phyloP scores from a whole-genome alignment of 495 filamentous ascomycete genomes.

The Aspergillus funiculosus region DNA sequence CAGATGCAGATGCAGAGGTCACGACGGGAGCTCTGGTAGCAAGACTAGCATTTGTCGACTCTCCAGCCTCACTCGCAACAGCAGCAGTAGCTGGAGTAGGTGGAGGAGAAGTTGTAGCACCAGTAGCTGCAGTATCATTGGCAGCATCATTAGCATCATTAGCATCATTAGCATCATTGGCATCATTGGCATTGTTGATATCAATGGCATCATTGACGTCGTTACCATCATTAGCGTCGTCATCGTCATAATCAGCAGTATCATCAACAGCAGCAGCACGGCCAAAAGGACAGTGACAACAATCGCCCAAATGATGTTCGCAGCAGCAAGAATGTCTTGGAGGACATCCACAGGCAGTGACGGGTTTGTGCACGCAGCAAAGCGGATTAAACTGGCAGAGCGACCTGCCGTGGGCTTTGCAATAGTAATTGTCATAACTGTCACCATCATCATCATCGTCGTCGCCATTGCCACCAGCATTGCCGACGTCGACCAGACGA shows the following conservation, averaged over 20 bases:
- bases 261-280: background rate
- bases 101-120: background rate
- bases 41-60: too few species aligned
- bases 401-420: conserved; percentile 6
- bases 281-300: conserved; percentile 13
- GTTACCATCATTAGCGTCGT: too few species aligned
- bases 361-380: conserved; percentile 18
- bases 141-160: too few species aligned
- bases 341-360: conserved; percentile 10
- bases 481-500: too few species aligned
- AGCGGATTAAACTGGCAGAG: conserved; percentile 13
- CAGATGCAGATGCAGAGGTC: background rate
- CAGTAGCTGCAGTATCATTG: background rate
- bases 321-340: conserved; percentile 19
- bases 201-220: too few species aligned
- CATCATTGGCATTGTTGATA: too few species aligned
- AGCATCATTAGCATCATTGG: too few species aligned
- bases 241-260: too few species aligned
- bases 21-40: background rate
- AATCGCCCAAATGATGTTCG: conserved; percentile 21
- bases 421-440: background rate
- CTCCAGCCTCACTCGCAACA: too few species aligned
- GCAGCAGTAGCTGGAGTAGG: background rate
- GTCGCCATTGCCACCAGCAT: too few species aligned
- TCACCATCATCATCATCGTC: too few species aligned